These are phyloP conservation scores for Chlamydomonas asymmetrica DNA, from an alignment of 139 green algal species.

Conservation along the genomic window DNA sequence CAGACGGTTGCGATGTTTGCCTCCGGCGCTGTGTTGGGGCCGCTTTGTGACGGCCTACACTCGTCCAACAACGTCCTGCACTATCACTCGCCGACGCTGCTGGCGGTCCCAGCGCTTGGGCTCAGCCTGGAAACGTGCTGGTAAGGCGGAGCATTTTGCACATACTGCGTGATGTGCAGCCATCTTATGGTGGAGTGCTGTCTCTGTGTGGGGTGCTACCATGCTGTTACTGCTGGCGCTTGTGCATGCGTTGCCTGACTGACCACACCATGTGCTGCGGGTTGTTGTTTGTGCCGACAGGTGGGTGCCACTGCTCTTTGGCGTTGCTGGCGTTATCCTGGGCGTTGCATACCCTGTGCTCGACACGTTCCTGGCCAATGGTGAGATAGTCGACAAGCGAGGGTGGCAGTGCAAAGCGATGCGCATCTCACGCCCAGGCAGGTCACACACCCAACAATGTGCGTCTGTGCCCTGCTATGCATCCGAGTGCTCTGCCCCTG, in stretches of 20 bases:
- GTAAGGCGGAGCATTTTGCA: not conserved
- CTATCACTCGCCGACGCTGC: conserved; percentile 32
- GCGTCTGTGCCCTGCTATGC: too few relatives aligned
- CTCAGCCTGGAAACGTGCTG: conserved; percentile 32
- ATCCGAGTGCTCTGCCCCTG: too few relatives aligned
- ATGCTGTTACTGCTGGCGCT: too few relatives aligned
- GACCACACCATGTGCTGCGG: not conserved
- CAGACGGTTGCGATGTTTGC: conserved; percentile 1
- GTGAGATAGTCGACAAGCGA: too few relatives aligned
- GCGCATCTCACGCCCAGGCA: too few relatives aligned
- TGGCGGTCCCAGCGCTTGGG: not conserved
- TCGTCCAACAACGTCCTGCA: conserved; percentile 44
- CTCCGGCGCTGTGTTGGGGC: conserved; percentile 3
- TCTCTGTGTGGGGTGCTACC: too few relatives aligned
- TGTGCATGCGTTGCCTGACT: too few relatives aligned
- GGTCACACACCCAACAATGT: too few relatives aligned
- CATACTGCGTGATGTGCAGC: not conserved
- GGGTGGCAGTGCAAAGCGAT: too few relatives aligned
- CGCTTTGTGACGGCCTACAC: conserved; percentile 34
- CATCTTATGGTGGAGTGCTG: not conserved
- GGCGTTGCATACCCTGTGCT: conserved; percentile 39
- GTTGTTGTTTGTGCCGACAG: not conserved
- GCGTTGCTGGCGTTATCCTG: conserved; percentile 45
- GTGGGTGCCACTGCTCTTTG: conserved; percentile 57
- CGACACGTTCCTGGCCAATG: too few relatives aligned